These are phyloP conservation scores for Pseudonitzschia multistriata DNA, from an alignment of 108 stramenopile species.

Conservation along the genomic window DNA sequence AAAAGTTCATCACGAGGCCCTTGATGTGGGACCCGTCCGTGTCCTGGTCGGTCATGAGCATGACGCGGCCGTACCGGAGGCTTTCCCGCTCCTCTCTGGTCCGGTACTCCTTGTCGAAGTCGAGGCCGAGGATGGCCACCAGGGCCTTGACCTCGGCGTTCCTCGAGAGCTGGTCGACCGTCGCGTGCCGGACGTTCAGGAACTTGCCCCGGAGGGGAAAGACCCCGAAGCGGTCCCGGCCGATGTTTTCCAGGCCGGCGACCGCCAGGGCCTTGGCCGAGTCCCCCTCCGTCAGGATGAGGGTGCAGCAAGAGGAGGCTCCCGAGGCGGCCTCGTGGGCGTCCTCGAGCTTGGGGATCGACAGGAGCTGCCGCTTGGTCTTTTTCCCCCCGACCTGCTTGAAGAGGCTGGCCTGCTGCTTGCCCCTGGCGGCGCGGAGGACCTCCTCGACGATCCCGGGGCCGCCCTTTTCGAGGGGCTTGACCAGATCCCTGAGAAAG, in stretches of 20 bases:
- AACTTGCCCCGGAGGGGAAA: constrained; percentile 99
- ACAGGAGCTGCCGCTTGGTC: constrained; percentile 55
- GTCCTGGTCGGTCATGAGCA: constrained; percentile 96
- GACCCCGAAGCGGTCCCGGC: constrained; percentile 93
- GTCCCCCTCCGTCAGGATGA: constrained; percentile 99
- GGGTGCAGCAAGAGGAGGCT: constrained; percentile 66
- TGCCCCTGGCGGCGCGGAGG: constrained; percentile 46
- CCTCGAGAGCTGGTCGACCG: constrained; percentile 78
- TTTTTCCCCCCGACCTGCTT: constrained; percentile 67
- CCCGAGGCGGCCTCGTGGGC: constrained; percentile 87
- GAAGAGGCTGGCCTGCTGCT: constrained; percentile 65
- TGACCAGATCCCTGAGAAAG: constrained; percentile 54
- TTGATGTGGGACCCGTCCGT: constrained; percentile 89
- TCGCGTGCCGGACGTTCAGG: constrained; percentile 94
- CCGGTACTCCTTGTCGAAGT: constrained; percentile 82
- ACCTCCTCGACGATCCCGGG: constrained; percentile 80
- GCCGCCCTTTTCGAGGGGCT: constrained; percentile 51
- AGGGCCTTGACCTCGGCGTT: constrained; percentile 94
- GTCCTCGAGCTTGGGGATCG: constrained; percentile 92
- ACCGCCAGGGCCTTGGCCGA: constrained; percentile 98
- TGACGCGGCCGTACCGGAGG: constrained; percentile 88
- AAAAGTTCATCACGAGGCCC: constrained; percentile 91
- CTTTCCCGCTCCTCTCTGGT: constrained; percentile 55
- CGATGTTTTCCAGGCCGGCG: constrained; percentile 93
- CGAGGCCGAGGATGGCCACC: constrained; percentile 80